Conservation (phyloP, 1,139 yeast species). For the Taphrina wiesneri region DNA sequence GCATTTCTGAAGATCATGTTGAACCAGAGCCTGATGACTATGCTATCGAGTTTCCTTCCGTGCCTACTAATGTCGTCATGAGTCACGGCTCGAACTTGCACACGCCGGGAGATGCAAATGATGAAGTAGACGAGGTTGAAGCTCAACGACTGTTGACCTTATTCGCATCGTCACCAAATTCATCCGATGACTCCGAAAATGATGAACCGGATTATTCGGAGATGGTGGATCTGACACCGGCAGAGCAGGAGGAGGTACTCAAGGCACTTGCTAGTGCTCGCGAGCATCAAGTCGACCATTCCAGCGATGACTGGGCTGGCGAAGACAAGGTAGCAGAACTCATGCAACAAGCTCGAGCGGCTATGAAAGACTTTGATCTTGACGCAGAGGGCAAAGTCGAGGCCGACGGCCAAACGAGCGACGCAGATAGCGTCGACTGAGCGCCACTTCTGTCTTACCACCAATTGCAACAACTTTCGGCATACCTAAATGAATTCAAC, state of each 20-base stretch:
- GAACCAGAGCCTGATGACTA: neutral
- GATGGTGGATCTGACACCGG: neutral
- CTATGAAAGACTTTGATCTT: neutral
- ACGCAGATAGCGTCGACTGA: neutral
- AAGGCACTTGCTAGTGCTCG: conserved; percentile 17
- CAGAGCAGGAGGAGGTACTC: conserved; percentile 16
- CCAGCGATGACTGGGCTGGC: neutral
- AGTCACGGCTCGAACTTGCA: neutral
- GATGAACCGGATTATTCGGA: conserved; percentile 3
- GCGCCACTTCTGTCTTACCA: neutral
- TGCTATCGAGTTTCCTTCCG: conserved; percentile 8
- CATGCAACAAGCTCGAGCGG: neutral
- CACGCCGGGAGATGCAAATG: neutral
- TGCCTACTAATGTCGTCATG: neutral
- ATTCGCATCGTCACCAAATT: neutral
- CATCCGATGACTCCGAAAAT: neutral
- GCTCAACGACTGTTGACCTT: neutral
- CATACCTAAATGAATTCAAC: neutral
- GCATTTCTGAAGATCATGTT: neutral
- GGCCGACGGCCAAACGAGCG: neutral
- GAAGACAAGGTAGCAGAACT: neutral
- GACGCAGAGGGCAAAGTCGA: neutral
- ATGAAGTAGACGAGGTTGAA: conserved; percentile 2
- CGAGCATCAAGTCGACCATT: neutral
- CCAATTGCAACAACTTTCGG: neutral